phyloP scores from a whole-genome alignment of 805 yeast genomes.

The Candida pseudofarinosa region DNA sequence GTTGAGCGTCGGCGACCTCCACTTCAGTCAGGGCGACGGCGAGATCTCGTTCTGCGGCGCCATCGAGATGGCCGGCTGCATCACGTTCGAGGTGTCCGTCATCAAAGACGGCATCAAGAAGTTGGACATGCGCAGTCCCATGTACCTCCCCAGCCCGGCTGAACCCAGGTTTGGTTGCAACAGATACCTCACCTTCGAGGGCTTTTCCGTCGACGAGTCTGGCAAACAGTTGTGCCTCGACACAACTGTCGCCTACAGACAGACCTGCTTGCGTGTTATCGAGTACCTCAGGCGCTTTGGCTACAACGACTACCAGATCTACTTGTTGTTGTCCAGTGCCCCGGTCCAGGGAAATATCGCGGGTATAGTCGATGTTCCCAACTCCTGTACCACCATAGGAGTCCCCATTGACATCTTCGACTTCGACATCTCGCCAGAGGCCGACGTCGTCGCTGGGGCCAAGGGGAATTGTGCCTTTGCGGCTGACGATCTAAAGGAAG shows the following conservation, averaged over 20 bases:
- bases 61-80: constrained; percentile 48
- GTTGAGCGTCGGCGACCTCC: constrained; percentile 46
- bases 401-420: constrained; percentile 51
- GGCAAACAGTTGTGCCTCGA: constrained; percentile 45
- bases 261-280: constrained; percentile 46
- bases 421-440: constrained; percentile 43
- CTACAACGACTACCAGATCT: constrained; percentile 49
- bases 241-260: constrained; percentile 49
- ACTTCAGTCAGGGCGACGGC: constrained; percentile 52
- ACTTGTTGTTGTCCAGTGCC: constrained; percentile 41
- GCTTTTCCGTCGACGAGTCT: constrained; percentile 47
- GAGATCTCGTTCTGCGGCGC: constrained; percentile 54
- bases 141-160: constrained; percentile 47
- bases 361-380: constrained; percentile 50
- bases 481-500: neutral
- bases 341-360: constrained; percentile 53
- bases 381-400: constrained; percentile 49
- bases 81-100: constrained; percentile 39
- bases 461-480: constrained; percentile 40
- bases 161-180: constrained; percentile 47
- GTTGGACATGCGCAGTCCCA: constrained; percentile 41
- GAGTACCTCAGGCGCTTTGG: constrained; percentile 49
- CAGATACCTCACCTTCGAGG: constrained; percentile 49
- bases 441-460: constrained; percentile 17
- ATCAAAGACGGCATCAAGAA: constrained; percentile 41